Percentiles rank a stretch among this genome's conserved stretches.
phyloP scores from a whole-genome alignment of 371 early-diverging fungal genomes.

The Zychaea mexicana region DNA sequence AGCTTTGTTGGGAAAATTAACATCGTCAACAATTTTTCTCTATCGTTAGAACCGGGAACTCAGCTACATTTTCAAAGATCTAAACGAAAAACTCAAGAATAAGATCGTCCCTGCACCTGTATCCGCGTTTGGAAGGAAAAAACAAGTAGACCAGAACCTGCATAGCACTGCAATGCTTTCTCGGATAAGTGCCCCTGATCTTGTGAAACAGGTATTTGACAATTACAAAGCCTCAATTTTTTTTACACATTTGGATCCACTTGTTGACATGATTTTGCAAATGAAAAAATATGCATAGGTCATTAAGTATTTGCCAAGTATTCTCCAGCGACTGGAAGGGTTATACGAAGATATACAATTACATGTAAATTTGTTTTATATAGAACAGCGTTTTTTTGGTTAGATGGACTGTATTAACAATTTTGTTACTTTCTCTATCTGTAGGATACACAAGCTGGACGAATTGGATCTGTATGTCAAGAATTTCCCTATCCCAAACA shows the following conservation, averaged over 20 bases:
- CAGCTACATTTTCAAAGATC: slow-evolving; percentile 56
- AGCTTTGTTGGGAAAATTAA: no score
- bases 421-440: background rate
- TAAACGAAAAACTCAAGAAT: slow-evolving; percentile 53
- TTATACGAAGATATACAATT: slow-evolving; percentile 30
- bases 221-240: background rate
- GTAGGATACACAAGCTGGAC: slow-evolving; percentile 36
- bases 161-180: slow-evolving; percentile 30
- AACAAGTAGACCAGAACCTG: slow-evolving; percentile 19
- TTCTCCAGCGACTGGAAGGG: slow-evolving; percentile 35
- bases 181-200: slow-evolving; percentile 32
- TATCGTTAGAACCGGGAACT: slow-evolving; percentile 26
- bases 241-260: no score
- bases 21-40: background rate
- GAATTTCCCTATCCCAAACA: no score
- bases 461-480: slow-evolving; percentile 22
- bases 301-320: slow-evolving; percentile 32
- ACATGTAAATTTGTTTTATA: slow-evolving; percentile 17
- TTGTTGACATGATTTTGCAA: background rate
- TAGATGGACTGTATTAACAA: no score
- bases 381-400: background rate
- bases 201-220: slow-evolving; percentile 44
- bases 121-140: slow-evolving; percentile 42
- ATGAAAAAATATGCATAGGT: slow-evolving; percentile 19
- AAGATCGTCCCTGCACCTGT: slow-evolving; percentile 43